Evolutionary conservation across 306 rosid species (phyloP), one percentile per base, ranked within the genome.

Genomic region (Prunus padus): DNA sequence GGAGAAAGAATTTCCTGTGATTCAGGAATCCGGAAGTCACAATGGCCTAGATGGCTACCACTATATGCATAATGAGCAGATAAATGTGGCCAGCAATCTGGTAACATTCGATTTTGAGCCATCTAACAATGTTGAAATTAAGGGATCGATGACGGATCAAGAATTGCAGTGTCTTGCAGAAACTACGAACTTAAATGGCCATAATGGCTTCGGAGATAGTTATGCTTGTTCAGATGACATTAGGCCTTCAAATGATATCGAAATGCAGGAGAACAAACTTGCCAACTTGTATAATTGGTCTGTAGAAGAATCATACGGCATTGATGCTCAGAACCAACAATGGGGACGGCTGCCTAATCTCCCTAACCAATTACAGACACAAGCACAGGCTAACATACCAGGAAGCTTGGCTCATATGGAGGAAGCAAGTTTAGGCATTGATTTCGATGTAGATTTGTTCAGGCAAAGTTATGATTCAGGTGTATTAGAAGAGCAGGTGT

Each of bases 391-490:
- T 67, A 22, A 47, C 62, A 11, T 79, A 14, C 76, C 78, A 13
- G 81, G 71, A 49, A 69, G 83, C 69, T 79, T 84, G 77, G 76
- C 81, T 37, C 70, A 59, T 51, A 31, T 19, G 65, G 84, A 84
- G 77, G 77, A 80, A 77, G 73, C 83, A 65, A 74, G 79, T 30
- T 42, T 44, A 11, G 88, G 80, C 31, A 67, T 55, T 16, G 69
- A 79, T 69, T 22, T 73, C 28, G 82, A 83, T 72, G 82, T 86
- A 33, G 89, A 88, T 63, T 79, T 82, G 80, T 78, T 83, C 71
- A 82, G 63, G 37, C 88, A 90, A 13, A 88, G 84, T 80, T 95
- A 89, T 82, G 88, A 89, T 76, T 85, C 81, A 28, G 90, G 91
- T 57, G 85, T 79, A 49, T 70, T 64, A 28, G 96, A 95, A 81